Evolutionary conservation across 2,329 filamentous ascomycete genomes (phyloP).

Genomic region (Apiospora koreana): DNA sequence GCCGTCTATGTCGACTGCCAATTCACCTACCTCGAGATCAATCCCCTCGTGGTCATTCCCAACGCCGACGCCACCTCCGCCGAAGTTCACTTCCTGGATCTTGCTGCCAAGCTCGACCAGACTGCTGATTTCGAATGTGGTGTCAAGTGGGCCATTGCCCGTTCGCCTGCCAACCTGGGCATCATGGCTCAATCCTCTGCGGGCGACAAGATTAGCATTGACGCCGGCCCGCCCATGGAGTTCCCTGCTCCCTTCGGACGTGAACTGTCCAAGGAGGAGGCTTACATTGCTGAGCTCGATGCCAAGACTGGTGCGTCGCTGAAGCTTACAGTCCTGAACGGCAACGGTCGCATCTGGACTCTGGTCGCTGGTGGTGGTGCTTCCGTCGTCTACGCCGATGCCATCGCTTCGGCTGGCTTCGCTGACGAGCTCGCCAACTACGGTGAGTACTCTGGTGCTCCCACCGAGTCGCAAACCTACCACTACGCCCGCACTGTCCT

Average conservation of each 20-base stretch:
- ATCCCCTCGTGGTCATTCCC: constrained; percentile 96
- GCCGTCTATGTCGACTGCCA: constrained; percentile 99
- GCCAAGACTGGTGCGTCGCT: constrained; percentile 99
- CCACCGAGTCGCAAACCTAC: constrained; percentile 98
- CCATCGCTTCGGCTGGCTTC: constrained; percentile 94
- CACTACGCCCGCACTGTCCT: constrained; percentile 97
- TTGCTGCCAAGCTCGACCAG: constrained; percentile 98
- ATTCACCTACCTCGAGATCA: constrained; percentile 99
- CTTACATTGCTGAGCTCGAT: constrained; percentile 97
- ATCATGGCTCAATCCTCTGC: constrained; percentile 67
- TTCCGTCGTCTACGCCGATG: constrained; percentile 97
- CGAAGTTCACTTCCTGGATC: constrained; percentile 95
- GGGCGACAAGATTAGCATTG: constrained; percentile 81
- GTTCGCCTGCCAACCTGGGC: constrained; percentile 85
- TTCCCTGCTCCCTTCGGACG: constrained; percentile 99
- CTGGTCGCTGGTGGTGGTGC: constrained; percentile 99
- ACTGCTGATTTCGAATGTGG: constrained; percentile 99
- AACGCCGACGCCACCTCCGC: constrained; percentile 91
- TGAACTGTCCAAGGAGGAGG: constrained; percentile 98
- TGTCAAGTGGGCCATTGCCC: constrained; percentile 97
- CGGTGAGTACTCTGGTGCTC: constrained; percentile 98
- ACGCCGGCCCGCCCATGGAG: constrained; percentile 96
- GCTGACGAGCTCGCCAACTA: constrained; percentile 98
- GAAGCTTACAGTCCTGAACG: constrained; percentile 95
- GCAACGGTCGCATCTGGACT: constrained; percentile 92